Evolutionary conservation across 129 eudicot genomes (phyloP), one percentile per base, ranked within the genome.

Genomic region (Oenanthe sinensis): DNA sequence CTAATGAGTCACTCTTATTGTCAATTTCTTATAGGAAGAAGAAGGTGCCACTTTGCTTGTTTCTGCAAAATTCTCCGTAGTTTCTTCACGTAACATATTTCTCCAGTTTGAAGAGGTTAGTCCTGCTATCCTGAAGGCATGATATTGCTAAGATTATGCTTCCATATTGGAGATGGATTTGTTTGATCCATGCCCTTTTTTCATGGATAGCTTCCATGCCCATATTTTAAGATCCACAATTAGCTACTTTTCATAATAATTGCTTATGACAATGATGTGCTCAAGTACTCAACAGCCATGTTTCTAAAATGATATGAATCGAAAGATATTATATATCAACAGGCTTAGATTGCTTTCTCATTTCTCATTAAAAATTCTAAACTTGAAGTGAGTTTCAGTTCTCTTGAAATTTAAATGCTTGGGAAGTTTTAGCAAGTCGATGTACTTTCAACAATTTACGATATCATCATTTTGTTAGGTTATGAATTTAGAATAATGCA

Each of bases 21-120:
- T 47, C 28, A 75, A 40, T 79, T 68, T 63, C 58, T 78, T 80
- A 33, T 83, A 94, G 98, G 99, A 96, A 77, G 86, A 92, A 13
- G 97, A 92, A 86, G 99, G 97, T 68, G 99, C 97, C 75, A 92
- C 99, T 17, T 85, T 96, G 78, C 81, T 92, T 55, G 99, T 96
- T 76, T 90, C 99, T 75, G 99, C 97, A 37, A 96, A 92, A 80
- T 96, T 96, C 83, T 89, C 97, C 46, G 50, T 90, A 15, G 91
- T 92, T 77, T 96, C 99, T 4, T 28, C 28, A 22, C 95, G 97
- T 65, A 90, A 85, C 79, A 92, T 96, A 85, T 86, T 77, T 78
- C 96, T 96, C 36, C 86, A 96, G 81, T 96, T 96, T 77, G 96
- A 92, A 83, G 97, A 96, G 93, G 97, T 90, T 22, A 44, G 90